Base-by-base conservation (phyloP, 2,329 filamentous ascomycete genomes). In the Cryphonectria radicalis region DNA sequence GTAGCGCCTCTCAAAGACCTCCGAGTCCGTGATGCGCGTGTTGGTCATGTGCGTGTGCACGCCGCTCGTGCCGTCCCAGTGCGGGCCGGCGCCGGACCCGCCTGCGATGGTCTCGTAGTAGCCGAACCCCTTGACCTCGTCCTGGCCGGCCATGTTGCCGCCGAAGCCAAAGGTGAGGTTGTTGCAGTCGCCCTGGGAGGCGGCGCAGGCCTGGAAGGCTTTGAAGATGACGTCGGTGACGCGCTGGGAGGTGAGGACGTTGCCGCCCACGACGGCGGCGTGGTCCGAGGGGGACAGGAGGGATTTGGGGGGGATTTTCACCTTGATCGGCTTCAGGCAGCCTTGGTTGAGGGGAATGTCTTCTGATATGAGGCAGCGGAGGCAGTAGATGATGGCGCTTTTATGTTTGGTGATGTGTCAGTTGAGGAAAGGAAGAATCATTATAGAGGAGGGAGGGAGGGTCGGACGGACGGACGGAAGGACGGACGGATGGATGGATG, bases 41-140 rank as follows among this genome's bases (percentile, higher is more conserved):
- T 96, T 96, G 8, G 93, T 95, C 91, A 95, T 94, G 81, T 95
- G 92, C 1, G 89, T 92, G 78, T 95, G 92, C n/a, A 95, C 92
- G 37, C 92, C 92, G 67, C 85, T 89, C 14, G 91, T 91, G 53
- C 93, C 93, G 72, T 91, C 84, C 92, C 92, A 95, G 19, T 85
- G 84, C 0, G 90, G 87, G 0, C 92, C 92, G 0, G 93, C 93
- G 40, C 93, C 93, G 55, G 87, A 89, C 0, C 93, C 93, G 55
- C 93, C 93, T 0, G 91, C 91, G 74, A 96, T 94, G 7, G 93
- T 95, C 80, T 96, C 93, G 79, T 95, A 95, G 83, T 95, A 96
- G 13, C 93, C 93, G 77, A 96, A 96, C 0, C 93, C 93, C 37
- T 78, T 89, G n/a, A 89, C 84, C n/a, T 86, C 85, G 69, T 88